A percentile compares a stretch with the other conserved stretches of the same genome.
Conservation (phyloP, 305 asterid species). For the Fraxinus ornus region DNA sequence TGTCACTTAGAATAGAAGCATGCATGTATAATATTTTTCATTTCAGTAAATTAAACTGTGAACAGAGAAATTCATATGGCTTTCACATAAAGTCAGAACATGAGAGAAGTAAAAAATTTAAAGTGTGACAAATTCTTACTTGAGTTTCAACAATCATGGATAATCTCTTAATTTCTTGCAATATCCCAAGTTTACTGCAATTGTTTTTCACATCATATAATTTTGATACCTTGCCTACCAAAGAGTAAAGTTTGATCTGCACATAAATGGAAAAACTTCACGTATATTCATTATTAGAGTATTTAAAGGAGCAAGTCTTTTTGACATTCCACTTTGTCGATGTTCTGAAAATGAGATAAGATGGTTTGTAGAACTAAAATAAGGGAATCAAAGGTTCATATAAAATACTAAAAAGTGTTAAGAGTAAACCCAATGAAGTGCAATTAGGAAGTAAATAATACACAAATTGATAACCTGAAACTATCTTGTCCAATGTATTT, state of each 20-base stretch:
- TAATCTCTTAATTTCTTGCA: constrained; percentile 41
- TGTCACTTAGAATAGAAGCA: too few species aligned
- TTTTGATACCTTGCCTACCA: too few species aligned
- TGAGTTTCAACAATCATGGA: constrained; percentile 58
- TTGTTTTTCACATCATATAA: constrained; percentile 41
- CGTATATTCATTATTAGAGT: neutral
- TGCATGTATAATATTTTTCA: neutral
- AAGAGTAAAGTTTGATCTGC: constrained; percentile 41
- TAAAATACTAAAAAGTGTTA: too few species aligned
- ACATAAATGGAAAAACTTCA: constrained; percentile 10
- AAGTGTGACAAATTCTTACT: constrained; percentile 32
- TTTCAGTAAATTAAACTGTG: neutral
- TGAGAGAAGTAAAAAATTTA: neutral
- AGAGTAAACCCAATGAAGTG: too few species aligned
- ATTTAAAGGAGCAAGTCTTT: neutral
- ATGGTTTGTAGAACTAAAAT: neutral
- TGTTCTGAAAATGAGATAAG: neutral
- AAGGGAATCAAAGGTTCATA: neutral
- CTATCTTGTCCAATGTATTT: too few species aligned
- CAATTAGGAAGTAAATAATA: too few species aligned
- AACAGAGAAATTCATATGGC: neutral
- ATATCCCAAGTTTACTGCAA: constrained; percentile 42
- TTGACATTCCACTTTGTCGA: neutral
- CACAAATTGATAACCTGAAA: too few species aligned
- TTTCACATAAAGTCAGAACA: neutral